Percentiles rank a stretch among this genome's conserved stretches.
Conservation (phyloP, 768 basidiomycete genomes). For the Panellus pusillus region DNA sequence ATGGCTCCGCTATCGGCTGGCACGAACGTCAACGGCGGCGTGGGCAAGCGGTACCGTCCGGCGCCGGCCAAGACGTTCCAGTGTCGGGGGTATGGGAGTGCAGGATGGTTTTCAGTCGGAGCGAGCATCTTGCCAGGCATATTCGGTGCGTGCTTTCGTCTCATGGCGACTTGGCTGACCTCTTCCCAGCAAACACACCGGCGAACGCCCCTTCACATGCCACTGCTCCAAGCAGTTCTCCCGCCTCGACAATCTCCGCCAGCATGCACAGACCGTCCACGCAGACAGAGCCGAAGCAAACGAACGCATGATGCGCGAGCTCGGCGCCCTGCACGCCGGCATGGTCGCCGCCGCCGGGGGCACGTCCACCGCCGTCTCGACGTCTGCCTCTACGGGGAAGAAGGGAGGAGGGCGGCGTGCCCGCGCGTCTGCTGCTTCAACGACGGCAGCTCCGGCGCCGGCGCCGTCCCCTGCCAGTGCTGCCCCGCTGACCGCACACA, state of each 20-base stretch:
- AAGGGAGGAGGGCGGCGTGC: constrained; percentile 1
- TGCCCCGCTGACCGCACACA: too few species aligned
- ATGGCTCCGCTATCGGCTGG: neutral
- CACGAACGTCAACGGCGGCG: constrained; percentile 19
- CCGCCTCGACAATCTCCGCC: constrained; percentile 93
- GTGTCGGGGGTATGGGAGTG: constrained; percentile 95
- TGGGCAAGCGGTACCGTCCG: constrained; percentile 70
- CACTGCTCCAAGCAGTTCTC: constrained; percentile 96
- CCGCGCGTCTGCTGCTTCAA: neutral
- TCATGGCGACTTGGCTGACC: neutral
- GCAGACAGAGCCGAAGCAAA: constrained; percentile 91
- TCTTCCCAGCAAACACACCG: constrained; percentile 87
- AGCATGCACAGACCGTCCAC: constrained; percentile 96
- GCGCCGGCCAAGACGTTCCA: constrained; percentile 93
- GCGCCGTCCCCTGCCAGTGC: too few species aligned
- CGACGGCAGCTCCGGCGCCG: neutral
- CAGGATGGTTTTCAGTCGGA: constrained; percentile 93
- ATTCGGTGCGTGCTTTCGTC: constrained; percentile 56
- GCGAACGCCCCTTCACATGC: constrained; percentile 94
- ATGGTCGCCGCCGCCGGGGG: constrained; percentile 49
- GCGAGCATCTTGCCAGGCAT: constrained; percentile 94
- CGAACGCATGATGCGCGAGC: constrained; percentile 88
- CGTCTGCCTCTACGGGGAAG: neutral
- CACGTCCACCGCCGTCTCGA: neutral
- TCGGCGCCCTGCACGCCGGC: constrained; percentile 77